Conservation (phyloP, 2,329 filamentous ascomycete species). For the Ceratocystis destructans region DNA sequence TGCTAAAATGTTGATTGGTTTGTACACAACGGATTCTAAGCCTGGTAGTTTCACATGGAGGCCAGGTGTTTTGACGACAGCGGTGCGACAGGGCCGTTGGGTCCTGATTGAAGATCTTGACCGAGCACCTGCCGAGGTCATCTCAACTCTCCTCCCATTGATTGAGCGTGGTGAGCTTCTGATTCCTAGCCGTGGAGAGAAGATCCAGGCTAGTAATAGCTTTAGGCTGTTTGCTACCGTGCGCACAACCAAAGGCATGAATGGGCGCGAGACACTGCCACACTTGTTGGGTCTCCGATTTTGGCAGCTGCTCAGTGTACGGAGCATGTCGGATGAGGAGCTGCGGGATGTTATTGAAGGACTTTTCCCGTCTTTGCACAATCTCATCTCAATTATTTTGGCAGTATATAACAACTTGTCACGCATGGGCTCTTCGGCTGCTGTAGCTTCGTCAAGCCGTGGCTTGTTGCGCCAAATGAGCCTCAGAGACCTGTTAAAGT, state of each 20-base stretch:
- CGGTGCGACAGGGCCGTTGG: conserved; percentile 89
- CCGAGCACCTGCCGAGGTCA: conserved; percentile 82
- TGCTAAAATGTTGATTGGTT: conserved; percentile 85
- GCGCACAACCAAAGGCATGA: conserved; percentile 57
- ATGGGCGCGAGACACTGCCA: conserved; percentile 52
- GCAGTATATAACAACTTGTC: conserved; percentile 44
- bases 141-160: conserved; percentile 81
- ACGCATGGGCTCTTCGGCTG: conserved; percentile 25
- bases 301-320: conserved; percentile 66
- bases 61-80: conserved; percentile 82
- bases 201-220: conserved; percentile 63
- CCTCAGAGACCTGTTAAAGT: conserved; percentile 75
- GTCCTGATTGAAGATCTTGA: conserved; percentile 95
- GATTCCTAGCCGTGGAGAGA: conserved; percentile 79
- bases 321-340: conserved; percentile 53
- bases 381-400: conserved; percentile 46
- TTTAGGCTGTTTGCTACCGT: conserved; percentile 91
- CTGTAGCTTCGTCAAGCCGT: conserved; percentile 32
- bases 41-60: conserved; percentile 88
- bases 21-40: conserved; percentile 79
- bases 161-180: conserved; percentile 86
- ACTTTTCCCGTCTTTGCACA: conserved; percentile 55
- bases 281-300: conserved; percentile 71
- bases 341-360: conserved; percentile 58
- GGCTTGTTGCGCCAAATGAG: conserved; percentile 43